Base-by-base conservation (phyloP, 2,329 filamentous ascomycete species). In the Fusarium veterinarium region DNA sequence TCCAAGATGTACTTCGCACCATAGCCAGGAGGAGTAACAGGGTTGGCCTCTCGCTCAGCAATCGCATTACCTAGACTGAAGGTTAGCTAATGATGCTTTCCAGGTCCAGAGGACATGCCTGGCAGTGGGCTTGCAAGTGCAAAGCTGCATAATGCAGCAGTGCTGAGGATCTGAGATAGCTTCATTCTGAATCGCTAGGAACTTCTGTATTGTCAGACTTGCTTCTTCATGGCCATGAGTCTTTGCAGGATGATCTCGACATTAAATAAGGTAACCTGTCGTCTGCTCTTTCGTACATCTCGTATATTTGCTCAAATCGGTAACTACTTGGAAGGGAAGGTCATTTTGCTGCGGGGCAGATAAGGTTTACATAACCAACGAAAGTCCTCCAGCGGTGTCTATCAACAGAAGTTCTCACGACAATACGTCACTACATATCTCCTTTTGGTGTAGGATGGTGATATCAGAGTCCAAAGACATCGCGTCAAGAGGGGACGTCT, bases 221-320 rank as follows among this genome's bases (percentile, higher is more conserved):
- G 9, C 5, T 37, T 30, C n/a, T 48, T 37, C 16, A 6, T 13
- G 1, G 2, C 1, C 3, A 25, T 1, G 11, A n/a, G 23, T 1
- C 6, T 19, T 3, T 2, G 3, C 9, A 1, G 11, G 17, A n/a
- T 17, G 0, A 41, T 4, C 20, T 42, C 13, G 17, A 7, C 19
- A 37, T 41, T 42, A 41, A 23, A 38, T 46, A 55, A 6, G n/a
- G 16, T 13, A 28, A 11, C 14, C 8, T 20, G 3, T 13, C 16
- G 11, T 41, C 2, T 10, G 1, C 3, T 16, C 11, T 31, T n/a
- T 14, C 9, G 20, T n/a, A 2, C 19, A 5, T 13, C 14, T 17
- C 49, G 49, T 28, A 52, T 52, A 38, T 37, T 37, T 20, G 49
- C 28, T 5, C 8, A 11, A 13, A 13, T n/a, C 16, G 20, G 12